phyloP scores from a whole-genome alignment of 768 basidiomycete species.

The Macrolepiota dolichaula region DNA sequence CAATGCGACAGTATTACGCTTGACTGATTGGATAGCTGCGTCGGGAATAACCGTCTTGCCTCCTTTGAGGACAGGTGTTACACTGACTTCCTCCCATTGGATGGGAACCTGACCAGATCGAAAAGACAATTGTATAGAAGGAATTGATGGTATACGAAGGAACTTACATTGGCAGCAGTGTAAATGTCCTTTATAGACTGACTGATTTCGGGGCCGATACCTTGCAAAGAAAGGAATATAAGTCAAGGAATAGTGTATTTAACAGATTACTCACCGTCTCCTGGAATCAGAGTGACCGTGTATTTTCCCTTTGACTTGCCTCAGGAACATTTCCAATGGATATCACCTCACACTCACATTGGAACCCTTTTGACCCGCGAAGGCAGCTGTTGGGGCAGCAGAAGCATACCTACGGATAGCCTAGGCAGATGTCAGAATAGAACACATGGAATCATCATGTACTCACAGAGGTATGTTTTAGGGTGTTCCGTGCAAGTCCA shows the following conservation, averaged over 20 bases:
- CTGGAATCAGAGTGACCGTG: constrained; percentile 93
- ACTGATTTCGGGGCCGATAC: constrained; percentile 98
- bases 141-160: neutral
- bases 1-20: constrained; percentile 95
- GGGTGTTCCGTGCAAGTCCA: constrained; percentile 51
- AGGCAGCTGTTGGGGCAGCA: constrained; percentile 82
- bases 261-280: constrained; percentile 67
- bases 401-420: constrained; percentile 64
- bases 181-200: constrained; percentile 95
- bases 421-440: constrained; percentile 26
- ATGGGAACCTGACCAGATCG: constrained; percentile 78
- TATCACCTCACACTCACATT: constrained; percentile 53
- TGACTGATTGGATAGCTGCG: constrained; percentile 83
- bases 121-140: constrained; percentile 4
- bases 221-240: constrained; percentile 33
- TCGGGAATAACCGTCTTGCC: constrained; percentile 98
- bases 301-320: constrained; percentile 76
- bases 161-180: constrained; percentile 71
- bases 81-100: constrained; percentile 98
- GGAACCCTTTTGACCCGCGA: constrained; percentile 84
- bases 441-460: constrained; percentile 5
- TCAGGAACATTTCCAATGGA: constrained; percentile 3
- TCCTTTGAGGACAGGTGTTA: constrained; percentile 88
- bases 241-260: neutral
- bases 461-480: constrained; percentile 47